Base-by-base conservation (phyloP, 768 basidiomycete species). In the Tricholoma flavovirens region DNA sequence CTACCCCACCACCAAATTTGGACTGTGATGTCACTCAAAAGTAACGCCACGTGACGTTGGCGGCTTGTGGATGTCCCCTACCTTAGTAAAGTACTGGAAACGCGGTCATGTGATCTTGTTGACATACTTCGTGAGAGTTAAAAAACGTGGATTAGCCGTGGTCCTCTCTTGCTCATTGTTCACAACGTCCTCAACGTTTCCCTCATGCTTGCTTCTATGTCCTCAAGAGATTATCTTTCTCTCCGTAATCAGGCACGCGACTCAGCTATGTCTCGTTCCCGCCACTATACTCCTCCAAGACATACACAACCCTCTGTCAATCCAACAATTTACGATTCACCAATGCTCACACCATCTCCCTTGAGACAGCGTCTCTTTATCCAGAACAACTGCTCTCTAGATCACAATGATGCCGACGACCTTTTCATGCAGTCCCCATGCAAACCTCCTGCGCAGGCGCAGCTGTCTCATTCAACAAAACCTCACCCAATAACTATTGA, bases 261-360 rank as follows among this genome's bases (percentile, higher is more conserved):
- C 71, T 72, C 73, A 49, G 71, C 74, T 36, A 71, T 69, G 19
- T 73, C 66, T 61, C 71, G 71, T 43, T 65, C 63, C 9, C 68
- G 69, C 58, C 70, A 71, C 54, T 73, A 61, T 58, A 73, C 73
- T 9, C 73, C 71, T 11, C 72, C 74, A 49, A 67, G 68, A 54
- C 68, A 60, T 51, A 54, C 55, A 51, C 66, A 66, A 42, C 42
- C 62, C 12, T 32, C 30, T 32, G 6, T 11, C 30, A 57, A 58
- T 35, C 50, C 61, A 30, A 55, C 71, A 32, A 70, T 76, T 40
- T 79, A 74, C 61, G 79, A 80, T 62, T 78, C 81, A 30, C 80
- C 83, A 45, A 81, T 86, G 80, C 75, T 82, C 49, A 82, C 84
- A 1, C 83, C 86, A 19, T 87, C 86, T 5, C 84, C 84, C 10